Conservation (phyloP, 305 asterid genomes). For the Ilex paraguariensis region DNA sequence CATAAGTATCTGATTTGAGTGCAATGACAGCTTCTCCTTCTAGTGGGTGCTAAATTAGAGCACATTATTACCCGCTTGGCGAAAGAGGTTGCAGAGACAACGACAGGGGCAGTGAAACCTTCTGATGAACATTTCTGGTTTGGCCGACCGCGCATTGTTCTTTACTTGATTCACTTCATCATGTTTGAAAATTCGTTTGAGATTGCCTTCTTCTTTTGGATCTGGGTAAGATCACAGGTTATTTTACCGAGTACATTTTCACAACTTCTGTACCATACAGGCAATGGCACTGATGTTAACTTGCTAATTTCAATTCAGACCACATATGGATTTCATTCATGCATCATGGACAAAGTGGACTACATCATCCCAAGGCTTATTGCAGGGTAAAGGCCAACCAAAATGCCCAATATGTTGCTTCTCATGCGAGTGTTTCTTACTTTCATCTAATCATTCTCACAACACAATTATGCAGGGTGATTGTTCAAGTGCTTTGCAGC, state of each 20-base stretch:
- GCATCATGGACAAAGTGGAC: slow-evolving; percentile 62
- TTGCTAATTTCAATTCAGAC: slow-evolving; percentile 25
- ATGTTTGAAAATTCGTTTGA: slow-evolving; percentile 73
- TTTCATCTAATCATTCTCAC: no score
- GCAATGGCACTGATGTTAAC: not conserved
- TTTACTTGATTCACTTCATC: slow-evolving; percentile 45
- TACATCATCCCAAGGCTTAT: slow-evolving; percentile 58
- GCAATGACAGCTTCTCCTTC: no score
- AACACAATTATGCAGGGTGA: slow-evolving; percentile 27
- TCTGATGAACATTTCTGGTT: slow-evolving; percentile 82
- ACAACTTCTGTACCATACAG: not conserved
- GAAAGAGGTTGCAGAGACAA: slow-evolving; percentile 51
- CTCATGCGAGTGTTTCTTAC: no score
- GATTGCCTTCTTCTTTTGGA: slow-evolving; percentile 72
- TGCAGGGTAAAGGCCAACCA: slow-evolving; percentile 36
- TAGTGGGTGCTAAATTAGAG: no score
- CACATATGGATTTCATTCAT: slow-evolving; percentile 47
- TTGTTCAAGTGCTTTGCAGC: slow-evolving; percentile 58
- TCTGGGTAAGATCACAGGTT: slow-evolving; percentile 34
- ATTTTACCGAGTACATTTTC: no score
- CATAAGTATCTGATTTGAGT: no score
- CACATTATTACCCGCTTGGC: slow-evolving; percentile 18
- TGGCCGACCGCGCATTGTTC: slow-evolving; percentile 48
- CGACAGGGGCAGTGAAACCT: slow-evolving; percentile 49
- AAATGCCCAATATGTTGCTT: no score